Evolutionary conservation across 2,329 filamentous ascomycete species (phyloP), one percentile per base, ranked within the genome.

Genomic region (Monosporascus sp.): DNA sequence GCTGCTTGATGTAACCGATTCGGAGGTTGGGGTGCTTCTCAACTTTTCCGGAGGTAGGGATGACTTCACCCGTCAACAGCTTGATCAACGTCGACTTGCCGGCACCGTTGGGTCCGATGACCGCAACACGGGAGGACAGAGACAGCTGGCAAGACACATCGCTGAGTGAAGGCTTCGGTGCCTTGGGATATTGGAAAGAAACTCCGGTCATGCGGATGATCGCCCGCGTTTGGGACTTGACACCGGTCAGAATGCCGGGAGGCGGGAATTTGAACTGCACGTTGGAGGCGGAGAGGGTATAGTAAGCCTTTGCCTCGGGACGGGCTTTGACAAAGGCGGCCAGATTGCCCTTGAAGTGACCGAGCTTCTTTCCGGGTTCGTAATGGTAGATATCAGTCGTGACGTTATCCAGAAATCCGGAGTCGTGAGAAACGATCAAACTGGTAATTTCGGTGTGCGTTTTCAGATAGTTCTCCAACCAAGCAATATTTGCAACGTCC

Each of bases 311-410:
- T 56, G 88, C 94, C 75, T 97, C 94, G 14, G 94, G 94, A 68
- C 90, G 90, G 61, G 90, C 77, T 73, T 89, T 82, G 69, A 99
- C 94, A 67, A 99, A 97, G 37, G 79, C 85, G 20, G 84, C 83
- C 53, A 94, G 77, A 72, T 94, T 93, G 59, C 89, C 89, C 75
- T 86, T 88, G 81, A 90, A 93, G 73, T 84, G 86, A 22, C 85
- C 85, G 31, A 99, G 82, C 78, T 97, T 99, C 84, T 99, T 99
- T 72, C 86, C 84, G 25, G 83, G 83, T 73, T 99, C 94, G 74
- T 99, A 99, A 76, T 99, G 94, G 76, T 97, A 97, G 67, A 99
- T 97, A 69, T 99, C 94, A 6, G 94, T 99, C 67, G 93, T 97
- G 61, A 99, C 92, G 60, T 93, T 91, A 69, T 99, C 94, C 53